Conservation (phyloP, 140 eudicot genomes). For the Ambrosia hybrid region DNA sequence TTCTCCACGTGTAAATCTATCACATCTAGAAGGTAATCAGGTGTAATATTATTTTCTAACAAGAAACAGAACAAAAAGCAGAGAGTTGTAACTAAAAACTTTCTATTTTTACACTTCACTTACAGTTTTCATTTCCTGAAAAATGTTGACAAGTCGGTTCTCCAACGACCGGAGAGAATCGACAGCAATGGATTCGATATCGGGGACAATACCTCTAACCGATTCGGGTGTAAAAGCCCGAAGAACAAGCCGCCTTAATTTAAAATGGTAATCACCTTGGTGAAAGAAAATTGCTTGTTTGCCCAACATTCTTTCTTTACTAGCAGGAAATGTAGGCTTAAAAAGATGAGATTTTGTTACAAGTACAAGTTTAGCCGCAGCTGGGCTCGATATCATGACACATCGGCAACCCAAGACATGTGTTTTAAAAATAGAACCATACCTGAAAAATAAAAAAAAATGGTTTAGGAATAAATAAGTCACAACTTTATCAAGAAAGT, state of each 20-base stretch:
- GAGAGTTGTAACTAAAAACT: background rate
- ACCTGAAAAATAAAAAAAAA: slow-evolving; percentile 47
- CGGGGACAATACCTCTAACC: slow-evolving; percentile 52
- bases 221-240: slow-evolving; percentile 84
- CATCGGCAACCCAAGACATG: slow-evolving; percentile 91
- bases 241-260: slow-evolving; percentile 74
- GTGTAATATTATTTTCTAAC: too few species aligned
- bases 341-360: slow-evolving; percentile 71
- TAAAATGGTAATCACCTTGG: slow-evolving; percentile 83
- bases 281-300: slow-evolving; percentile 94
- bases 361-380: slow-evolving; percentile 74
- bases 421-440: slow-evolving; percentile 87
- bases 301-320: slow-evolving; percentile 96
- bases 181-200: slow-evolving; percentile 62
- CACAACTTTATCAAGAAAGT: background rate
- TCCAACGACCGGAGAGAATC: slow-evolving; percentile 52
- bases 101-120: slow-evolving; percentile 17
- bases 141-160: slow-evolving; percentile 64
- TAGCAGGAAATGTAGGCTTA: slow-evolving; percentile 96
- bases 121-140: slow-evolving; percentile 89
- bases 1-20: too few species aligned
- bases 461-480: background rate
- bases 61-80: background rate
- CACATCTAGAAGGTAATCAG: too few species aligned
- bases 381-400: slow-evolving; percentile 93